Evolutionary conservation across 352 stramenopile genomes (phyloP).

Genomic region (Phytophthora sp.): DNA sequence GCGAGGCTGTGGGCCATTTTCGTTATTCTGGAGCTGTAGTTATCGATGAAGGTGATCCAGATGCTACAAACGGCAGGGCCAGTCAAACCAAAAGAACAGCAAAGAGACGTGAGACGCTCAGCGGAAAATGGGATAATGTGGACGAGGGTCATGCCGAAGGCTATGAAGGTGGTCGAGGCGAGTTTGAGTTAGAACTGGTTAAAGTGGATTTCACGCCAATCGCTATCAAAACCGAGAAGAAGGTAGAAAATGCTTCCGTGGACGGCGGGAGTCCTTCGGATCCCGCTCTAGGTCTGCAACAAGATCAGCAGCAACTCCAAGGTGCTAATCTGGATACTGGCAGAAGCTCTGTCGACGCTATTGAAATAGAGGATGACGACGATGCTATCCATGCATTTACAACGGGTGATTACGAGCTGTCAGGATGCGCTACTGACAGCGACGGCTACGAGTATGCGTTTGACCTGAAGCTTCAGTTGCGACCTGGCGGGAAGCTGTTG

Average conservation of each 20-base stretch:
- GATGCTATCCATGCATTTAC: constrained; percentile 52
- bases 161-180: constrained; percentile 59
- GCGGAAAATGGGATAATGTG: constrained; percentile 68
- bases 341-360: neutral
- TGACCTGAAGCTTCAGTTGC: constrained; percentile 53
- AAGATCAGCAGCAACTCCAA: neutral
- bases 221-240: constrained; percentile 18
- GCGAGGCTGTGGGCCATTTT: constrained; percentile 67
- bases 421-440: constrained; percentile 63
- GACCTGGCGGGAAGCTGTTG: constrained; percentile 35
- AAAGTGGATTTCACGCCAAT: constrained; percentile 34
- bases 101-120: constrained; percentile 36
- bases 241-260: constrained; percentile 8
- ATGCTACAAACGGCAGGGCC: constrained; percentile 1
- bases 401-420: constrained; percentile 57
- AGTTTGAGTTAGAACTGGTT: constrained; percentile 60
- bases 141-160: constrained; percentile 53
- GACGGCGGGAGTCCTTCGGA: neutral
- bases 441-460: constrained; percentile 82
- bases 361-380: constrained; percentile 30
- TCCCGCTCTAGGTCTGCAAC: neutral
- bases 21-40: constrained; percentile 61
- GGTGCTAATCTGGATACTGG: neutral
- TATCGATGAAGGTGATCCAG: constrained; percentile 16
- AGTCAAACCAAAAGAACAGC: constrained; percentile 1